Evolutionary conservation across 1,284 basidiomycete genomes (phyloP).

Genomic region (Boletus sp.): DNA sequence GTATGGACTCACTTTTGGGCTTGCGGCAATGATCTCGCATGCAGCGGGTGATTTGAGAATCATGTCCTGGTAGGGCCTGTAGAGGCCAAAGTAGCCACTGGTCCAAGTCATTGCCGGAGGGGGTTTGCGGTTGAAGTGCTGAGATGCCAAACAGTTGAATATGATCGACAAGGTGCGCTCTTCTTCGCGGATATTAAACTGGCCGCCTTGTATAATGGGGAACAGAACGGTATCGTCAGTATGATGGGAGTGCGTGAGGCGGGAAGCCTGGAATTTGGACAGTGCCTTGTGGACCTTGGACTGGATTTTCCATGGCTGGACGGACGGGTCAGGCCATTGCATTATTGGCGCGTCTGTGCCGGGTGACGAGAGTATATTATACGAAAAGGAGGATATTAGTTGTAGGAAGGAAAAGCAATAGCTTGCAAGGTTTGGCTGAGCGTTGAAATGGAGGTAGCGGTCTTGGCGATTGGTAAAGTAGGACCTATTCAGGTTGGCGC

Average conservation of each 20-base stretch:
- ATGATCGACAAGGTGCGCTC: conserved; percentile 60
- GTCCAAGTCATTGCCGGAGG: conserved; percentile 71
- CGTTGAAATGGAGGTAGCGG: conserved; percentile 79
- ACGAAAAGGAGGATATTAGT: conserved; percentile 73
- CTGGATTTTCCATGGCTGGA: conserved; percentile 61
- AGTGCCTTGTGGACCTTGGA: conserved; percentile 46
- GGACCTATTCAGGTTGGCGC: conserved; percentile 91
- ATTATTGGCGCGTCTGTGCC: conserved; percentile 41
- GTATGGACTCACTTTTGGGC: conserved; percentile 64
- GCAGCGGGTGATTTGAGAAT: conserved; percentile 62
- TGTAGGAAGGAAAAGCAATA: conserved; percentile 83
- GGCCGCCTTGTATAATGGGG: conserved; percentile 83
- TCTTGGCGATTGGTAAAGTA: conserved; percentile 97
- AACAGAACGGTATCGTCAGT: conserved; percentile 57
- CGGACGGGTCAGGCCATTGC: conserved; percentile 53
- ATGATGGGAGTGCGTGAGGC: conserved; percentile 27
- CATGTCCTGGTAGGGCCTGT: conserved; percentile 74
- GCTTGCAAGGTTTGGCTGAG: conserved; percentile 62
- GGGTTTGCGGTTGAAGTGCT: conserved; percentile 7
- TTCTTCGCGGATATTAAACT: conserved; percentile 80
- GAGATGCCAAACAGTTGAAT: conserved; percentile 44
- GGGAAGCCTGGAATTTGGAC: conserved; percentile 46
- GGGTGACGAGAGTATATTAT: conserved; percentile 36
- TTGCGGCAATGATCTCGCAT: conserved; percentile 79
- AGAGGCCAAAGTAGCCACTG: conserved; percentile 93